phyloP scores from a whole-genome alignment of 2,329 filamentous ascomycete species.

The Penicillium janthinellum region DNA sequence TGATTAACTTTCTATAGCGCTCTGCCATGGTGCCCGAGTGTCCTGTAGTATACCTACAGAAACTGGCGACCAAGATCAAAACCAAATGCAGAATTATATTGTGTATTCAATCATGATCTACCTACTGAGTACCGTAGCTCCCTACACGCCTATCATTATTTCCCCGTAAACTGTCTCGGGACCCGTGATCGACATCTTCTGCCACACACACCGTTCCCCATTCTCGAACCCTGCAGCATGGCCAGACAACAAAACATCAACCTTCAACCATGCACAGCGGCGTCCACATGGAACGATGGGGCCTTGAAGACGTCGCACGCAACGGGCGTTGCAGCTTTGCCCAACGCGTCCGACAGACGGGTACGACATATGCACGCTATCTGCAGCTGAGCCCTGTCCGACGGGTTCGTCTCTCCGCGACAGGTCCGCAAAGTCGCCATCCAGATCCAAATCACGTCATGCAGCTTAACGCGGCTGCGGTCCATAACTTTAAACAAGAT shows the following conservation, averaged over 20 bases:
- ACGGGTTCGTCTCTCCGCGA: conserved; percentile 1
- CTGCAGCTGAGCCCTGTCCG: not conserved
- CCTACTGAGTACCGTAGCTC: not conserved
- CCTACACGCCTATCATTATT: not conserved
- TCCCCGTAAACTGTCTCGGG: not conserved
- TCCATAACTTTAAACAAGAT: conserved; percentile 12
- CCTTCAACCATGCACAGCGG: not conserved
- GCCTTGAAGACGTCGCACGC: not conserved
- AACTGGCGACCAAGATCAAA: not conserved
- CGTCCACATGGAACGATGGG: not conserved
- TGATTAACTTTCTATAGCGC: not conserved
- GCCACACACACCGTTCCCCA: not conserved
- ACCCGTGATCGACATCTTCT: not conserved
- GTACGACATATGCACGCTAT: not conserved
- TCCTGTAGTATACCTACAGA: not conserved
- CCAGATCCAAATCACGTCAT: conserved; percentile 40
- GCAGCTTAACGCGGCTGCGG: conserved; percentile 27
- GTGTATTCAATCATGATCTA: no score
- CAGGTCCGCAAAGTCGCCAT: conserved; percentile 29
- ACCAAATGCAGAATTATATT: not conserved
- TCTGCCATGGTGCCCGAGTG: not conserved
- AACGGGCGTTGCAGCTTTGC: not conserved
- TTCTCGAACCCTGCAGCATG: not conserved
- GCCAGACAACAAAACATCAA: not conserved
- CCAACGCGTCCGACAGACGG: no score